A percentile compares a stretch with the other conserved stretches of the same genome.
These are phyloP conservation scores for Aspergillus ochraceus DNA, from an alignment of 2,329 filamentous ascomycete species.

Conservation along the genomic window DNA sequence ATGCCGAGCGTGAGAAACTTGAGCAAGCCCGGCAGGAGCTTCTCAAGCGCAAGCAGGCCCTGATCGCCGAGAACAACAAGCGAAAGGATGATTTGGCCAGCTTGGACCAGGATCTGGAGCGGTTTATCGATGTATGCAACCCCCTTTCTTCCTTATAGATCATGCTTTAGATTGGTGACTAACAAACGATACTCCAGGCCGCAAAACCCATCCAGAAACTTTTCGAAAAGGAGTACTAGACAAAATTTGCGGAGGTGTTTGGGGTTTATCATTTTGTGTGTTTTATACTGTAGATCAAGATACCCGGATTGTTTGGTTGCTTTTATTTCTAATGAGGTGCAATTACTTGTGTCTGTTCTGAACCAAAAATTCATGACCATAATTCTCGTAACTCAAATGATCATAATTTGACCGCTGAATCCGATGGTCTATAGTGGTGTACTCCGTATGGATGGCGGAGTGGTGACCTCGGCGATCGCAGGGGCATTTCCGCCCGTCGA, in stretches of 20 bases:
- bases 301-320: constrained; percentile 24
- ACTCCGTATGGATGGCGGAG: not conserved
- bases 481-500: constrained; percentile 14
- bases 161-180: not conserved
- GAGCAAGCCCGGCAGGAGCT: constrained; percentile 81
- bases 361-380: too few species aligned
- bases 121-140: constrained; percentile 76
- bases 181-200: constrained; percentile 53
- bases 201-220: constrained; percentile 85
- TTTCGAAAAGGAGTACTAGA: constrained; percentile 69
- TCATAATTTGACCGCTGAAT: too few species aligned
- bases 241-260: not conserved
- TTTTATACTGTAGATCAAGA: constrained; percentile 26
- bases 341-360: not conserved
- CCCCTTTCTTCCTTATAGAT: not conserved
- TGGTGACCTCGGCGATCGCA: not conserved
- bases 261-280: constrained; percentile 8
- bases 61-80: constrained; percentile 80
- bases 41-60: constrained; percentile 68
- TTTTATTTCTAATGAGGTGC: constrained; percentile 1
- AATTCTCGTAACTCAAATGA: not conserved
- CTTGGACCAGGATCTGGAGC: constrained; percentile 87
- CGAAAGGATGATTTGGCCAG: constrained; percentile 90
- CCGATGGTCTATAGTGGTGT: too few species aligned
- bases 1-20: constrained; percentile 76